Percentiles rank a stretch among this genome's conserved stretches.
phyloP scores from a whole-genome alignment of 108 stramenopile species.

The Pseudonitzschia delicatissima region DNA sequence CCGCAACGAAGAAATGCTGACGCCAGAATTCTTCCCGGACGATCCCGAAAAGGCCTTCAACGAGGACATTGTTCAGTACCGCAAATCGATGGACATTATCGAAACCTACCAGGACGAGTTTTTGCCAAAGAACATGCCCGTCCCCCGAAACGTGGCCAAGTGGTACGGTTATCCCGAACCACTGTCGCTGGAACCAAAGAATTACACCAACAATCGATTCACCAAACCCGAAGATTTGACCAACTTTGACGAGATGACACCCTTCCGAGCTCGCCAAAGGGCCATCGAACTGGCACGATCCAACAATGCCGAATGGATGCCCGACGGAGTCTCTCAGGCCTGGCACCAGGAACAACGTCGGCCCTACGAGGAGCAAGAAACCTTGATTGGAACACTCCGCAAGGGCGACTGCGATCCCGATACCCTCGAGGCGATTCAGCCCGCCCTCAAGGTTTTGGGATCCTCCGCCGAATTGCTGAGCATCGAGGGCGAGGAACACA shows the following conservation, averaged over 20 bases:
- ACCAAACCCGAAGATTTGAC: conserved; percentile 61
- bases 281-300: conserved; percentile 78
- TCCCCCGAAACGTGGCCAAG: conserved; percentile 69
- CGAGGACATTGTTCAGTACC: conserved; percentile 56
- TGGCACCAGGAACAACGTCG: conserved; percentile 51
- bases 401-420: conserved; percentile 52
- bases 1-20: conserved; percentile 51
- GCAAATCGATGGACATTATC: conserved; percentile 66
- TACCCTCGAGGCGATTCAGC: conserved; percentile 63
- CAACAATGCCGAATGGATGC: conserved; percentile 86
- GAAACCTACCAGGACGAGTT: conserved; percentile 79
- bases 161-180: conserved; percentile 83
- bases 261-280: conserved; percentile 53
- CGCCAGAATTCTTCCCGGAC: conserved; percentile 50
- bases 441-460: conserved; percentile 73
- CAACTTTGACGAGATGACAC: conserved; percentile 66
- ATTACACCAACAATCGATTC: conserved; percentile 79
- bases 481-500: conserved; percentile 51
- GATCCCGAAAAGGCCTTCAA: conserved; percentile 69
- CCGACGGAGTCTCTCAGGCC: conserved; percentile 49
- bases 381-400: conserved; percentile 67
- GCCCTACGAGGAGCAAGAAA: conserved; percentile 59
- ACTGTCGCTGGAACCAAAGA: conserved; percentile 48
- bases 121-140: conserved; percentile 45
- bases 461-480: conserved; percentile 65